A percentile compares a stretch with the other conserved stretches of the same genome.
Evolutionary conservation across 768 basidiomycete species (phyloP).

Genomic region (Ephemerocybe angulata): DNA sequence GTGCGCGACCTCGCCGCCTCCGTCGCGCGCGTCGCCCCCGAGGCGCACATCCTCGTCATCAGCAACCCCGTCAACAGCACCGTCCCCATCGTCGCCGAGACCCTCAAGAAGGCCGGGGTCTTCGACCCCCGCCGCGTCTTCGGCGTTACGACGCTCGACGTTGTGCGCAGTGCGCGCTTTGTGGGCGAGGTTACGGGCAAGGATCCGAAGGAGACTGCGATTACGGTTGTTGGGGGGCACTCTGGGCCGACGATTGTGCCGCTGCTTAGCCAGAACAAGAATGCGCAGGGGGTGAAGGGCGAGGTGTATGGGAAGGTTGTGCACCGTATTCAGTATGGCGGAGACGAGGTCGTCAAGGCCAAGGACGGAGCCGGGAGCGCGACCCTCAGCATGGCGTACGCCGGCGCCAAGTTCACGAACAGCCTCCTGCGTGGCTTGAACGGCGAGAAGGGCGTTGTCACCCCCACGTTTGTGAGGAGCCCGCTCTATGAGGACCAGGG

Average conservation of each 20-base stretch:
- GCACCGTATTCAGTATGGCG: constrained; percentile 94
- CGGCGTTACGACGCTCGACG: constrained; percentile 97
- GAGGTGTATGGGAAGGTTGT: constrained; percentile 77
- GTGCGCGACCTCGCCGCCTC: constrained; percentile 93
- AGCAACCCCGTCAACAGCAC: constrained; percentile 99
- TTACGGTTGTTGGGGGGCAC: constrained; percentile 95
- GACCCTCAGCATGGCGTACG: constrained; percentile 92
- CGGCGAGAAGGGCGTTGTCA: constrained; percentile 84
- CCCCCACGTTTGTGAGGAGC: constrained; percentile 87
- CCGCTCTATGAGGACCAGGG: constrained; percentile 81
- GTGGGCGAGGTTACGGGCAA: constrained; percentile 64
- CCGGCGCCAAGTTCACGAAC: constrained; percentile 88
- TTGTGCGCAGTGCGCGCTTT: constrained; percentile 94
- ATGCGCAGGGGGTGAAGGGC: constrained; percentile 71
- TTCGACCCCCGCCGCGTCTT: constrained; percentile 88
- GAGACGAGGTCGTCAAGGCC: constrained; percentile 98
- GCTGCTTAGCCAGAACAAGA: constrained; percentile 76
- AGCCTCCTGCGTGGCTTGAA: constrained; percentile 80
- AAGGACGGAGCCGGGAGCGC: constrained; percentile 95
- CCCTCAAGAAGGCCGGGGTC: constrained; percentile 87
- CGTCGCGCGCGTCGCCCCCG: constrained; percentile 79
- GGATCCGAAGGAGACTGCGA: constrained; percentile 59
- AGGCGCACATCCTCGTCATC: constrained; percentile 94
- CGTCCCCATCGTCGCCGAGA: constrained; percentile 93
- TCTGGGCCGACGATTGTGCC: constrained; percentile 97